Evolutionary conservation across 805 yeast species (phyloP).

Genomic region (Wickerhamiella spandovensis): DNA sequence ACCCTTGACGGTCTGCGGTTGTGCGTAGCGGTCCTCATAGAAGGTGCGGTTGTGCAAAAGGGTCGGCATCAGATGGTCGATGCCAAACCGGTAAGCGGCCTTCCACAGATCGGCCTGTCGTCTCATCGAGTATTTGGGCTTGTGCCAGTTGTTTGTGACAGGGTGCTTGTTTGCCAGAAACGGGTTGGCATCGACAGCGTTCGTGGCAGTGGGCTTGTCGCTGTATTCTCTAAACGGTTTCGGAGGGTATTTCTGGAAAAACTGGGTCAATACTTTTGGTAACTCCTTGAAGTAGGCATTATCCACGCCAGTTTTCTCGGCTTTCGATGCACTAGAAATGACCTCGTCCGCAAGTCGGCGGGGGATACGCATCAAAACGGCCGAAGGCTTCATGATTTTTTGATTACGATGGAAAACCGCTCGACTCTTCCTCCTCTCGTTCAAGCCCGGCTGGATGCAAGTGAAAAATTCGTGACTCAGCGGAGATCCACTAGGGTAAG

Average conservation of each 20-base stretch:
- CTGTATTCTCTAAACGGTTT: slow-evolving; percentile 59
- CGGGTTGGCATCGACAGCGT: slow-evolving; percentile 68
- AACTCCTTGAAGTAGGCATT: slow-evolving; percentile 37
- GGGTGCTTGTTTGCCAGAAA: slow-evolving; percentile 78
- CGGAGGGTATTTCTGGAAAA: slow-evolving; percentile 77
- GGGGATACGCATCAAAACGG: slow-evolving; percentile 11
- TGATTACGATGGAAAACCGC: not conserved
- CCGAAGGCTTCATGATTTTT: slow-evolving; percentile 19
- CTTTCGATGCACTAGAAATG: slow-evolving; percentile 24
- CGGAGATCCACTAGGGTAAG: not conserved
- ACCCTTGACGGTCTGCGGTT: slow-evolving; percentile 62
- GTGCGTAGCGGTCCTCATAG: slow-evolving; percentile 62
- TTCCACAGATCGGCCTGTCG: slow-evolving; percentile 75
- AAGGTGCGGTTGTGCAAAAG: slow-evolving; percentile 48
- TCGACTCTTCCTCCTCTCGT: too few species aligned
- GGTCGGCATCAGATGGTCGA: slow-evolving; percentile 62
- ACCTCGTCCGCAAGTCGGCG: slow-evolving; percentile 22
- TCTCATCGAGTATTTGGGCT: slow-evolving; percentile 66
- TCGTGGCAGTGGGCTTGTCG: slow-evolving; percentile 46
- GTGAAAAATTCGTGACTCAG: not conserved
- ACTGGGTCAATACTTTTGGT: slow-evolving; percentile 56
- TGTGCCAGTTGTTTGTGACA: slow-evolving; percentile 61
- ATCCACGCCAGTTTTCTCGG: slow-evolving; percentile 9
- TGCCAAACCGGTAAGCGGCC: slow-evolving; percentile 69
- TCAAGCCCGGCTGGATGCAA: too few species aligned